A percentile compares a stretch with the other conserved stretches of the same genome.
Conservation (phyloP, 1,284 basidiomycete species). For the Ceratorhiza oryzae-sativae region DNA sequence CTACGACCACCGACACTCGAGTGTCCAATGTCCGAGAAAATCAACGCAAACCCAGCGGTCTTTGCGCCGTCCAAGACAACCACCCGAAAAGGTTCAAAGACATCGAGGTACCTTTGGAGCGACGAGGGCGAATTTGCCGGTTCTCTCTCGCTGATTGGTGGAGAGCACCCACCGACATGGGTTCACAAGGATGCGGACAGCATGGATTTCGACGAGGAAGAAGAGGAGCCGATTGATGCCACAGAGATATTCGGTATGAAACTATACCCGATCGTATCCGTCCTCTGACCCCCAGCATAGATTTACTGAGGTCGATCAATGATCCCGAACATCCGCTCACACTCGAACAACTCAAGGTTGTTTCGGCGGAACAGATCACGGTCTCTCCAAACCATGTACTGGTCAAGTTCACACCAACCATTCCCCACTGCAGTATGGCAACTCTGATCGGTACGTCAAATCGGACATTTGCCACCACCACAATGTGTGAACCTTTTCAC, state of each 20-base stretch:
- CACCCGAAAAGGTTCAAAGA: constrained; percentile 50
- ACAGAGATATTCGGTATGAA: constrained; percentile 70
- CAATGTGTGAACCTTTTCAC: constrained; percentile 24
- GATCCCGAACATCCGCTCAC: constrained; percentile 96
- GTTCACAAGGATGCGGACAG: constrained; percentile 33
- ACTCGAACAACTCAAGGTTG: constrained; percentile 96
- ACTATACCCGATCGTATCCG: neutral
- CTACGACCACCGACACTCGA: constrained; percentile 7
- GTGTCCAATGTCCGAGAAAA: constrained; percentile 35
- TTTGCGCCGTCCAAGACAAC: constrained; percentile 58
- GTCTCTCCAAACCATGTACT: constrained; percentile 76
- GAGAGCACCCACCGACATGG: constrained; percentile 48
- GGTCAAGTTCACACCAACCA: constrained; percentile 95
- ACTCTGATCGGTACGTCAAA: constrained; percentile 86
- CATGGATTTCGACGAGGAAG: constrained; percentile 43
- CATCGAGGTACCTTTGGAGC: constrained; percentile 59
- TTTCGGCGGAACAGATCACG: constrained; percentile 86
- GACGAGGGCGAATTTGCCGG: constrained; percentile 46
- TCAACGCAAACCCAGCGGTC: constrained; percentile 68
- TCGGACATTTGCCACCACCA: constrained; percentile 1
- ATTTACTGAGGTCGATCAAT: constrained; percentile 90
- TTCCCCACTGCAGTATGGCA: constrained; percentile 98
- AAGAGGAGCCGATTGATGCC: constrained; percentile 69
- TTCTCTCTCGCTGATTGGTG: constrained; percentile 42
- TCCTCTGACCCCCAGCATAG: constrained; percentile 54